Conservation (phyloP, 108 stramenopile genomes). For the Stephanodiscus triporus region DNA sequence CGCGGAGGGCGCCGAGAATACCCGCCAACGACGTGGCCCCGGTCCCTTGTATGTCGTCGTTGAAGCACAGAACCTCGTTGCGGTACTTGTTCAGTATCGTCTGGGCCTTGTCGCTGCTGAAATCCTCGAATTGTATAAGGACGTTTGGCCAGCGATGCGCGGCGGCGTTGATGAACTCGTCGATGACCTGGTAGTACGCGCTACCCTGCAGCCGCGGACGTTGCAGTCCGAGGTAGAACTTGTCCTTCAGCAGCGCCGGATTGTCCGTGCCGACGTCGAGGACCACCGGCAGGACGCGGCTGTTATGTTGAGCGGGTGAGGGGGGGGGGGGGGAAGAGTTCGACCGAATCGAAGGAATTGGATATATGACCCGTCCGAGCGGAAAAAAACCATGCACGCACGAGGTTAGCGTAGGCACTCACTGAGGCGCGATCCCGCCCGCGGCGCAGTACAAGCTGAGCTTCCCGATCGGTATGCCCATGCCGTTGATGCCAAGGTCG, state of each 20-base stretch:
- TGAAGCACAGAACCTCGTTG: constrained; percentile 90
- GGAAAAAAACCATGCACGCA: neutral
- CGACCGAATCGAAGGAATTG: neutral
- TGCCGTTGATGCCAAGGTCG: constrained; percentile 96
- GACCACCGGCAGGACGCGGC: constrained; percentile 91
- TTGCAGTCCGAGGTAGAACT: constrained; percentile 93
- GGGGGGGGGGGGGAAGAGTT: neutral
- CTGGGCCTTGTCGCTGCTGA: constrained; percentile 83
- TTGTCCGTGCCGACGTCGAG: constrained; percentile 99
- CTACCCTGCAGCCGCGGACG: constrained; percentile 77
- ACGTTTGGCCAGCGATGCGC: constrained; percentile 93
- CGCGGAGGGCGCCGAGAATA: constrained; percentile 78
- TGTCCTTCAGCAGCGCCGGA: constrained; percentile 84
- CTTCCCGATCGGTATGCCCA: constrained; percentile 96
- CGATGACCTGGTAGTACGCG: constrained; percentile 87
- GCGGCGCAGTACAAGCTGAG: constrained; percentile 95
- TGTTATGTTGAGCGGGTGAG: neutral
- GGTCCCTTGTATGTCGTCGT: constrained; percentile 99
- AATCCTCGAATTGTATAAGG: constrained; percentile 98
- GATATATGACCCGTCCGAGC: neutral
- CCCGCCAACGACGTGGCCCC: constrained; percentile 91
- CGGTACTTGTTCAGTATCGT: constrained; percentile 93
- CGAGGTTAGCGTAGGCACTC: neutral
- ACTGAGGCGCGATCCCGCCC: constrained; percentile 96
- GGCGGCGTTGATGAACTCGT: constrained; percentile 97